Conservation (phyloP, 2,329 filamentous ascomycete species). For the Leptographium radiaticola region DNA sequence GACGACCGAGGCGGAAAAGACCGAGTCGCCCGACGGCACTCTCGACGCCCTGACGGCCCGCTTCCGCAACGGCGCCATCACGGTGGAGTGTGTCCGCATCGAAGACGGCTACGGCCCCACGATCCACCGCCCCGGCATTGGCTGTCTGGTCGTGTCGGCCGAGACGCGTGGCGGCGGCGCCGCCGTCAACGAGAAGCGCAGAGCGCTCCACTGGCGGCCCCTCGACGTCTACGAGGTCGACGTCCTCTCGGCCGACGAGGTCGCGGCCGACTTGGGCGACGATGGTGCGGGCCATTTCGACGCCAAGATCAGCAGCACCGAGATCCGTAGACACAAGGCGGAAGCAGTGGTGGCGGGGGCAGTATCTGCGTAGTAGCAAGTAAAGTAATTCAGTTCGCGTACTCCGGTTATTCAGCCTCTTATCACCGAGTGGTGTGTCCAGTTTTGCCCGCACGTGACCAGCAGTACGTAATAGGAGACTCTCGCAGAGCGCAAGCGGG, state of each 20-base stretch:
- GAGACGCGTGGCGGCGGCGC: slow-evolving; percentile 77
- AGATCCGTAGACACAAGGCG: slow-evolving; percentile 48
- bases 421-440: no score
- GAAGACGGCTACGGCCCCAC: slow-evolving; percentile 85
- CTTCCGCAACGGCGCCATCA: slow-evolving; percentile 46
- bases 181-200: slow-evolving; percentile 74
- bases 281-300: slow-evolving; percentile 47
- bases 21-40: slow-evolving; percentile 21
- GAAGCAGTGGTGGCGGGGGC: slow-evolving; percentile 6
- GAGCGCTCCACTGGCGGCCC: slow-evolving; percentile 59
- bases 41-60: slow-evolving; percentile 29
- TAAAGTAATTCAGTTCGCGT: no score
- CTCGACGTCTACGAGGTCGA: slow-evolving; percentile 82
- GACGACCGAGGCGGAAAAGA: slow-evolving; percentile 21
- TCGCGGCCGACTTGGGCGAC: slow-evolving; percentile 25
- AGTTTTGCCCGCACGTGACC: no score
- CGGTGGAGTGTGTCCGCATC: slow-evolving; percentile 71
- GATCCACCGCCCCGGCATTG: slow-evolving; percentile 65
- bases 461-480: no score
- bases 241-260: slow-evolving; percentile 59
- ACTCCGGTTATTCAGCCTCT: no score
- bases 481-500: no score
- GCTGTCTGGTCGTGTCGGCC: slow-evolving; percentile 71
- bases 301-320: slow-evolving; percentile 83
- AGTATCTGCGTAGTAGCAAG: no score